Percentiles rank a stretch among this genome's conserved stretches.
These are phyloP conservation scores for Vigna radiata DNA, from an alignment of 306 rosid genomes.

Conservation along the genomic window DNA sequence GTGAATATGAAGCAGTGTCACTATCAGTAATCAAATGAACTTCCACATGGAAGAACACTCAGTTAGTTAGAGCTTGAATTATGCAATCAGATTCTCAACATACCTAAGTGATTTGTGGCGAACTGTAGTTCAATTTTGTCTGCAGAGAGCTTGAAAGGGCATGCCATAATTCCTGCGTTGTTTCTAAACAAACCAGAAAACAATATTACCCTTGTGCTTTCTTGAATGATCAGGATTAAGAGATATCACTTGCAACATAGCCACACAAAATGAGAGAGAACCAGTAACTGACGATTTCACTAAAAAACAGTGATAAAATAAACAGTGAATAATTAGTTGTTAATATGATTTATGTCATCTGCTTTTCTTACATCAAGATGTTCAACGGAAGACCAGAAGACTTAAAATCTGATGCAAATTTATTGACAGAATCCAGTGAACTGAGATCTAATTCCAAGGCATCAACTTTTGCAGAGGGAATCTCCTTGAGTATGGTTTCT, in stretches of 20 bases:
- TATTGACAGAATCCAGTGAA: slow-evolving; percentile 72
- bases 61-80: neutral
- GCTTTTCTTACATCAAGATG: slow-evolving; percentile 79
- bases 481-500: slow-evolving; percentile 69
- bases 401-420: slow-evolving; percentile 74
- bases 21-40: slow-evolving; percentile 24
- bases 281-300: neutral
- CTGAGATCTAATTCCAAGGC: slow-evolving; percentile 87
- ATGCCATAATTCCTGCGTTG: slow-evolving; percentile 95
- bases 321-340: slow-evolving; percentile 8
- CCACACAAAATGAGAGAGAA: neutral
- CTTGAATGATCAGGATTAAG: slow-evolving; percentile 31
- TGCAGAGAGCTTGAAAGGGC: slow-evolving; percentile 76
- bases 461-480: slow-evolving; percentile 84
- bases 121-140: slow-evolving; percentile 89
- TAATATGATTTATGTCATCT: neutral
- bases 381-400: slow-evolving; percentile 75
- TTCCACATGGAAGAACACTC: neutral
- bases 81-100: slow-evolving; percentile 14
- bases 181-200: slow-evolving; percentile 65
- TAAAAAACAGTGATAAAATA: slow-evolving; percentile 5
- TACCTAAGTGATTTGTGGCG: slow-evolving; percentile 91
- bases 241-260: slow-evolving; percentile 26
- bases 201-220: slow-evolving; percentile 38
- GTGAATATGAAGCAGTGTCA: slow-evolving; percentile 13